These are phyloP conservation scores for Drechslerella coelobrocha DNA, from an alignment of 2,329 filamentous ascomycete species.

Conservation along the genomic window DNA sequence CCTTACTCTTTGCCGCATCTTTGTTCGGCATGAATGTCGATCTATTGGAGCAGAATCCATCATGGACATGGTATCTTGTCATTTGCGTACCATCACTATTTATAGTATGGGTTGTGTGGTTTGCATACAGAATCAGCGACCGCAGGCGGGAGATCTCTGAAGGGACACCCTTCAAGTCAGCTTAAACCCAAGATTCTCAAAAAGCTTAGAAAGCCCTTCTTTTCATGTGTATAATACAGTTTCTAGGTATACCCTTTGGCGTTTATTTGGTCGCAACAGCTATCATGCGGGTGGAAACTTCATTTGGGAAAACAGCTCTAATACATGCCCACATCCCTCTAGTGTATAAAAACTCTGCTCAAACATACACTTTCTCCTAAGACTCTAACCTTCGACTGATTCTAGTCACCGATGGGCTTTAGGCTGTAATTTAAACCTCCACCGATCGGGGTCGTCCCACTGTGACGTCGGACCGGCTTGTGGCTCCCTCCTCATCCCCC, in stretches of 20 bases:
- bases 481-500: background rate
- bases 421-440: no score
- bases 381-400: no score
- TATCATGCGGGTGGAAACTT: no score
- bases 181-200: constrained; percentile 14
- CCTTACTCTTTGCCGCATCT: constrained; percentile 49
- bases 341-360: no score
- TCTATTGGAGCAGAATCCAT: constrained; percentile 42
- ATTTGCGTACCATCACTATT: constrained; percentile 41
- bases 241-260: constrained; percentile 26
- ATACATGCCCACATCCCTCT: no score
- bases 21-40: constrained; percentile 53
- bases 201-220: background rate
- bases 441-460: no score
- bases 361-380: no score
- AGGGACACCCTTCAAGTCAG: constrained; percentile 45
- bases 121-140: constrained; percentile 40
- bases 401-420: no score
- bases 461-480: no score
- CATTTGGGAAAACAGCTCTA: no score
- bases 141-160: constrained; percentile 28
- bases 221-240: constrained; percentile 12
- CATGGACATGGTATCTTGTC: constrained; percentile 51
- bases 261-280: no score
- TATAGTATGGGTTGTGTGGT: constrained; percentile 40